Evolutionary conservation across 257 asterid species (phyloP), one percentile per base, ranked within the genome.

Genomic region (Lavandula angustifolia): DNA sequence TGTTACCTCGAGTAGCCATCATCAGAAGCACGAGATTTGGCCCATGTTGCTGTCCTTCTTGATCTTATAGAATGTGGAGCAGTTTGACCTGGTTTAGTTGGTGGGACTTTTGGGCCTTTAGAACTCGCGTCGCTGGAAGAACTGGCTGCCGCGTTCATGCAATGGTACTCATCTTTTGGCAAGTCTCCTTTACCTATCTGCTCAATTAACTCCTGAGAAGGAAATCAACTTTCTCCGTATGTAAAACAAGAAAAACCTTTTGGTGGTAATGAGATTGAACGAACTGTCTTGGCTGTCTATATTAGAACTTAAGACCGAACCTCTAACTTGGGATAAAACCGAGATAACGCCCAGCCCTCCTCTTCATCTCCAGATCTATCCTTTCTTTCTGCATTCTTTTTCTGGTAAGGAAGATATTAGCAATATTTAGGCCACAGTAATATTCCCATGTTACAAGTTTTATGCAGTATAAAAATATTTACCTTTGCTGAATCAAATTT

Each of bases 1-100:
- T 62, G 38, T 58, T 74, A 89, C 99, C 97, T 94, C 58, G 97
- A 80, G 76, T 75, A 80, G 68, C 95, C 98, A 75, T 94, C 97
- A 22, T 94, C 99, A 62, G 96, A 94, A 54, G 81, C 31, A 42
- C 83, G 94, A 58, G 96, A 74, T 12, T 75, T 75, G 57, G 97
- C 98, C 96, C 97, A 92, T n/a, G 86, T 79, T 60, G 97, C 92
- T 41, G 99, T 94, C 69, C 99, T 78, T 76, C 94, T 86, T 52
- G 99, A 94, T 78, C 96, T 84, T 87, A 84, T 80, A 51, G 97
- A 89, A 51, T 79, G 87, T 60, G 96, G 92, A 65, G 76, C 81
- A 70, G 73, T 52, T 64, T 68, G 82, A 71, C 80, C 75, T 57
- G 85, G 46, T 77, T 68, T 81, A 41, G 40, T 71, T 9, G 95